Evolutionary conservation across 371 early-diverging fungal species (phyloP).

Genomic region (Circinella umbellata): DNA sequence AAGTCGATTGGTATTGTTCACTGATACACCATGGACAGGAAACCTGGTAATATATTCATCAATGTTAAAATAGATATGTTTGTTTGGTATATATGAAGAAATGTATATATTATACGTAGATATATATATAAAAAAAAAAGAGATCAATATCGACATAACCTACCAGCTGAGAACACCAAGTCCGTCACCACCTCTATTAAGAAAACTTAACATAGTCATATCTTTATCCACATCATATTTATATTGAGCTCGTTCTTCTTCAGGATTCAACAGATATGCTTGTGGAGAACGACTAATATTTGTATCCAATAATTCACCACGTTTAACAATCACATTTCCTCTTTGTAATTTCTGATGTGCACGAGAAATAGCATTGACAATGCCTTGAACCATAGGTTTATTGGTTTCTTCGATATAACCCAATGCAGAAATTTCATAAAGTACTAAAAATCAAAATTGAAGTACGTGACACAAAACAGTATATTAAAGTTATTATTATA

Average conservation of each 20-base stretch:
- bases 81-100: too few species aligned
- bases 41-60: slow-evolving; percentile 41
- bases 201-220: slow-evolving; percentile 51
- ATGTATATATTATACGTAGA: too few species aligned
- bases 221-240: slow-evolving; percentile 57
- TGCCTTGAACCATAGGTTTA: slow-evolving; percentile 59
- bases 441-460: slow-evolving; percentile 16
- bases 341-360: slow-evolving; percentile 58
- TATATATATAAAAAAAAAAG: too few species aligned
- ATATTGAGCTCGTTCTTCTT: slow-evolving; percentile 55
- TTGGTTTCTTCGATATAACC: slow-evolving; percentile 56
- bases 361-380: slow-evolving; percentile 52
- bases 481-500: too few species aligned
- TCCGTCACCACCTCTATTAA: slow-evolving; percentile 26
- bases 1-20: slow-evolving; percentile 58
- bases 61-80: too few species aligned
- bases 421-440: slow-evolving; percentile 39
- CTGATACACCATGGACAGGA: slow-evolving; percentile 68
- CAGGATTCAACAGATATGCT: slow-evolving; percentile 64
- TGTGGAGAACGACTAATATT: slow-evolving; percentile 62
- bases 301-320: slow-evolving; percentile 52
- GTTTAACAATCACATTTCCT: slow-evolving; percentile 32
- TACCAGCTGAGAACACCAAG: slow-evolving; percentile 49
- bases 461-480: background rate
- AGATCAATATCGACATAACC: too few species aligned